Base-by-base conservation (phyloP, 1,284 basidiomycete genomes). In the Veloboletus limbatus region DNA sequence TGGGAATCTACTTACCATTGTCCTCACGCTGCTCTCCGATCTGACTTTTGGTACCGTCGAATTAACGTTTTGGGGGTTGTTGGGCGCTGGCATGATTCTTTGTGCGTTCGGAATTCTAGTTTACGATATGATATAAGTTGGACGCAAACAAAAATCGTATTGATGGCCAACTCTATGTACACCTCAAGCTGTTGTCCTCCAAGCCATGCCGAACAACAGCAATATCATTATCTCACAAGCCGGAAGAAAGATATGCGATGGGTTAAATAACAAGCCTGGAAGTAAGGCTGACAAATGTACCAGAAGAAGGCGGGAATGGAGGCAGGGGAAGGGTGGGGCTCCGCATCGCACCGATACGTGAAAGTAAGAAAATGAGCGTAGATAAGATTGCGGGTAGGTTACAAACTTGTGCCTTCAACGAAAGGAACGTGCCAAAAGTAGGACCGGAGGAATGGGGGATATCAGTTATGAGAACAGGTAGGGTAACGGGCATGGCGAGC, bases 1-100 rank as follows among this genome's bases (percentile, higher is more conserved):
- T 32, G 89, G 88, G 35, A 88, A 77, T 63, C 74, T 94, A 16
- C 73, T 92, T 40, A 92, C 91, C 7, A 92, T 92, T 54, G 85
- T 92, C 22, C 75, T 93, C 36, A 85, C 90, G 21, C 78, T 88
- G 47, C 57, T 87, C 17, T 82, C 82, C 21, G 90, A 93, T 63
- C 69, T 83, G 22, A 55, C 81, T 18, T 80, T 89, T 47, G 81
- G 83, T 14, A 72, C 75, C 35, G 72, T 79, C 35, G 71, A 74
- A 4, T 58, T 88, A 47, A 88, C 81, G 0, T 35, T 78, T 9
- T 83, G 82, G 73, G 81, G 81, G 51, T 54, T 90, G 16, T 33
- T 81, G 10, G 89, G 89, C 8, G 82, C 82, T 45, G 74, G 75
- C 18, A 73, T 81, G 49, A 92, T 92, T 49, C 73, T 89, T 6